Evolutionary conservation across 2,329 filamentous ascomycete species (phyloP), one percentile per base, ranked within the genome.

Genomic region (Xylariaceae sp.): DNA sequence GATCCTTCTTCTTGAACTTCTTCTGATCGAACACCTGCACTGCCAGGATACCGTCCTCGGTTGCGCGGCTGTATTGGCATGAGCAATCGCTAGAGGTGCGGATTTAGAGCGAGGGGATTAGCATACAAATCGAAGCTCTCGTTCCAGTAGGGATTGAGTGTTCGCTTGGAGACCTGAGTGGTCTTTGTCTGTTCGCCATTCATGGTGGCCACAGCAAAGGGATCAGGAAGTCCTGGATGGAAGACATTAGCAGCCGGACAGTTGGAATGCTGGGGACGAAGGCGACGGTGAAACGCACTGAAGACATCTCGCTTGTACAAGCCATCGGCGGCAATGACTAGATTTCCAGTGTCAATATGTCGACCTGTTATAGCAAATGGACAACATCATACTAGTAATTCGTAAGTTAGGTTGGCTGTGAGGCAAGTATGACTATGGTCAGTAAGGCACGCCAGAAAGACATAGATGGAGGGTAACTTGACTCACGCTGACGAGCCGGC

Each of bases 1-100:
- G 94, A 62, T 99, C 94, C 90, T 97, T 99, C 83, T 99, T 99
- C 80, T 99, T 99, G 76, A 99, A 99, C 75, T 99, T 99, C 77
- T 96, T 96, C 73, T 99, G 94, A 71, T 99, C 94, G 68, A 99
- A 99, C 48, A 99, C 96, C 68, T 99, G 94, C 42, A 99, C 91
- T 7, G 94, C 94, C 42, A 99, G 79, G 65, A 99, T 96, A 69
- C 91, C 95, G 65, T 96, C 92, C 68, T 99, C 94, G 54, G 86
- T 94, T 53, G 90, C 92, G 68, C 82, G 82, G 76, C 94, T 97
- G 67, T 51, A 62, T 33, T 18, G 45, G 42, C 39, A 46, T 60
- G 57, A 58, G 62, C 59, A 57, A 27, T 27, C 4, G 22, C 22
- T 52, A 44, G 49, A 44, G 53, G 46, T 36, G 43, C 57, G 54